A percentile compares a stretch with the other conserved stretches of the same genome.
phyloP scores from a whole-genome alignment of 768 basidiomycete species.

The Lactarius deliciosus region DNA sequence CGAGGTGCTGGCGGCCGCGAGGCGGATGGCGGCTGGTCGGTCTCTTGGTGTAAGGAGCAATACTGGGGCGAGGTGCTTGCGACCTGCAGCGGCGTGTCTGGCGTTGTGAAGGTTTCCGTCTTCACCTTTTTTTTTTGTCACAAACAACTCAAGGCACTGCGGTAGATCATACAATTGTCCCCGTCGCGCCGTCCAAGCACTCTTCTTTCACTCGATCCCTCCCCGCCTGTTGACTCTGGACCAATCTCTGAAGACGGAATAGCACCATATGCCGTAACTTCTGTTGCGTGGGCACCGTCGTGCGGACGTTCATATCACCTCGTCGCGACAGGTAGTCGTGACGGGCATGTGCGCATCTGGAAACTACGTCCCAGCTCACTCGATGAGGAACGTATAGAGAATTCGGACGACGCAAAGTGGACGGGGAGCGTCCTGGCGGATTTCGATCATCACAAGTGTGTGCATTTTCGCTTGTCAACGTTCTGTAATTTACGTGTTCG shows the following conservation, averaged over 20 bases:
- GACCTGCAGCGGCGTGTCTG: constrained; percentile 67
- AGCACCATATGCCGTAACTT: constrained; percentile 65
- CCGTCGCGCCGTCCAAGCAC: constrained; percentile 64
- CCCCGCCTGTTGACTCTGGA: constrained; percentile 39
- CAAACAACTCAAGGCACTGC: constrained; percentile 4
- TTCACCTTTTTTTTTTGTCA: constrained; percentile 9
- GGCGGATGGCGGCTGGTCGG: constrained; percentile 88
- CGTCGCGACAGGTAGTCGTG: constrained; percentile 84
- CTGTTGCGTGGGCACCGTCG: constrained; percentile 90
- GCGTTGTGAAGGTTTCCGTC: constrained; percentile 66
- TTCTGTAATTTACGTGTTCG: constrained; percentile 2
- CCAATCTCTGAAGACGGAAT: constrained; percentile 37
- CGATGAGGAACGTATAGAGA: constrained; percentile 40
- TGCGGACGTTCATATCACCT: constrained; percentile 95
- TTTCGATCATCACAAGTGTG: constrained; percentile 81
- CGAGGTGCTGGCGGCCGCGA: constrained; percentile 63
- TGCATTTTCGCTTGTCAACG: constrained; percentile 12
- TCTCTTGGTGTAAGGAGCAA: constrained; percentile 94
- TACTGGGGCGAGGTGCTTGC: constrained; percentile 95
- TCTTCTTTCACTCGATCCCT: constrained; percentile 59
- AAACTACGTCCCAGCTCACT: constrained; percentile 60
- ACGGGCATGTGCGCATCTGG: constrained; percentile 91
- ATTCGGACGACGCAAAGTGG: constrained; percentile 61
- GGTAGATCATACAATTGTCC: constrained; percentile 75
- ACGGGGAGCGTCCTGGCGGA: constrained; percentile 74